Percentiles rank a stretch among this genome's conserved stretches.
Evolutionary conservation across 345 rosid species (phyloP).

Genomic region (Sonneratia caseolaris): DNA sequence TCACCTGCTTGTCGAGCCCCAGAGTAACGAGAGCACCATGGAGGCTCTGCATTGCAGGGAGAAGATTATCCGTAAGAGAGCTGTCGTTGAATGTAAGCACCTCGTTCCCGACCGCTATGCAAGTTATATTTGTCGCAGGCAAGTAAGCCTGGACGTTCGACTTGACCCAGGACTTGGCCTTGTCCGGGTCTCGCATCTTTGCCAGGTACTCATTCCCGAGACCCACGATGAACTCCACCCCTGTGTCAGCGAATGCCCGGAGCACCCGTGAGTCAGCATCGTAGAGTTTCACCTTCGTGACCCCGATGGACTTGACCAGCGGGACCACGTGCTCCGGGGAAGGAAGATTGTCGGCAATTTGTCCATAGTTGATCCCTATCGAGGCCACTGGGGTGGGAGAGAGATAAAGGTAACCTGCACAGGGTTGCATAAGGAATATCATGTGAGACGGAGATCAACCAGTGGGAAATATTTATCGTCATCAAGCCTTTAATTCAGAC

Average conservation of each 20-base stretch:
- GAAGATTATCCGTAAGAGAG: conserved; percentile 38
- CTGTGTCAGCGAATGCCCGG: conserved; percentile 60
- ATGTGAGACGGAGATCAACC: no score
- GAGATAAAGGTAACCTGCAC: no score
- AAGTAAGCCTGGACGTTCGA: conserved; percentile 55
- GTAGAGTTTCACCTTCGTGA: conserved; percentile 69
- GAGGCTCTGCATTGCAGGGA: conserved; percentile 78
- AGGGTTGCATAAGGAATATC: no score
- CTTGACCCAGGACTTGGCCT: conserved; percentile 61
- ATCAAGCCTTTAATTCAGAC: no score
- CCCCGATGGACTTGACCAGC: conserved; percentile 73
- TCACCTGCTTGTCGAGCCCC: conserved; percentile 43
- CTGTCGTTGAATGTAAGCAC: conserved; percentile 70
- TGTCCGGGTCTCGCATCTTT: conserved; percentile 49
- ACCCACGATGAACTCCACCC: conserved; percentile 67
- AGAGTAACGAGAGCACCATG: conserved; percentile 58
- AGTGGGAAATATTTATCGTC: no score
- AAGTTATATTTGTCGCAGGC: conserved; percentile 76
- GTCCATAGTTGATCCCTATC: conserved; percentile 91
- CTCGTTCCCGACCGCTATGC: conserved; percentile 81
- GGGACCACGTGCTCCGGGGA: conserved; percentile 64
- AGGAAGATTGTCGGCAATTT: conserved; percentile 75
- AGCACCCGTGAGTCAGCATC: conserved; percentile 77
- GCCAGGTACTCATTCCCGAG: conserved; percentile 62
- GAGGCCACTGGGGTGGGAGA: conserved; percentile 28